Evolutionary conservation across 1,139 yeast genomes (phyloP).

Genomic region (Meyerozyma athensensis): DNA sequence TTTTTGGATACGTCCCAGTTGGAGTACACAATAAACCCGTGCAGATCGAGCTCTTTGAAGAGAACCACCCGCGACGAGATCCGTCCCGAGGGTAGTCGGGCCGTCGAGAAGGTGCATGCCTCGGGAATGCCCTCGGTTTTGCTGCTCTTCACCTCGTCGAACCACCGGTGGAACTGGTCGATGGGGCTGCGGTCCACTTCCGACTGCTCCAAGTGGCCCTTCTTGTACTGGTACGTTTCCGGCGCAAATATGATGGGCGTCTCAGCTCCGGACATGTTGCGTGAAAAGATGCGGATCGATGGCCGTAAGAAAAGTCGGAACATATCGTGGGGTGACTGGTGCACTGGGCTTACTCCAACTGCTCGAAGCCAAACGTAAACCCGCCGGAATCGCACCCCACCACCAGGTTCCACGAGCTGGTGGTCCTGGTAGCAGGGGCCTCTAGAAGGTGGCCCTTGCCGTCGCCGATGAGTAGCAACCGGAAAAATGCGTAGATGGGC

Average conservation of each 20-base stretch:
- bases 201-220: conserved; percentile 51
- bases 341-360: not conserved
- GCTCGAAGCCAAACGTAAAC: not conserved
- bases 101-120: conserved; percentile 77
- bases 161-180: conserved; percentile 79
- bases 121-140: conserved; percentile 54
- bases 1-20: conserved; percentile 90
- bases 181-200: conserved; percentile 62
- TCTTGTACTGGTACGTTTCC: conserved; percentile 81
- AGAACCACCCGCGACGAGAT: conserved; percentile 80
- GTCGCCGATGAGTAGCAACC: conserved; percentile 35
- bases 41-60: conserved; percentile 80
- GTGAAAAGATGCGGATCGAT: not conserved
- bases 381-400: not conserved
- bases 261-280: conserved; percentile 6
- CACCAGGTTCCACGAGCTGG: not conserved
- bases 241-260: conserved; percentile 62
- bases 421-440: not conserved
- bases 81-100: conserved; percentile 80
- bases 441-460: conserved; percentile 16
- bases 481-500: conserved; percentile 58
- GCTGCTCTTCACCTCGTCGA: conserved; percentile 62
- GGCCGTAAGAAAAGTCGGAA: not conserved
- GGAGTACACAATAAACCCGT: conserved; percentile 85
- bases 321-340: not conserved